Percentiles rank a stretch among this genome's conserved stretches.
Conservation (phyloP, 352 stramenopile species). For the Globisporangium perplexum region DNA sequence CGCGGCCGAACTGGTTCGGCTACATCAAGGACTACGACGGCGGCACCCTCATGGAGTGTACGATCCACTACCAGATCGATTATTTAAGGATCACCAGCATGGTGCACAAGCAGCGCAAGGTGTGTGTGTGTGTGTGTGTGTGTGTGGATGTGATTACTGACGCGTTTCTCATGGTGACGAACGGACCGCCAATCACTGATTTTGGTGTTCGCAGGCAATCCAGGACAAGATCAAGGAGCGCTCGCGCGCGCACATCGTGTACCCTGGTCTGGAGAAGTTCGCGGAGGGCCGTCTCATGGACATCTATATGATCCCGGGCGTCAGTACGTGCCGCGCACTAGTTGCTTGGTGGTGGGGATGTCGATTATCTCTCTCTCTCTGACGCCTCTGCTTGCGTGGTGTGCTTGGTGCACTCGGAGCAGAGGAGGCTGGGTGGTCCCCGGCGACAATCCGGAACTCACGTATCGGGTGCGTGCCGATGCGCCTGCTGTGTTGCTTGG, state of each 20-base stretch:
- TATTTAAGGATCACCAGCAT: conserved; percentile 96
- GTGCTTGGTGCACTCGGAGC: not conserved
- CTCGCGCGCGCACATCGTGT: conserved; percentile 66
- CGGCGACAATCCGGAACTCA: conserved; percentile 81
- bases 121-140: conserved; percentile 25
- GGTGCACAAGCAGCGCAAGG: conserved; percentile 92
- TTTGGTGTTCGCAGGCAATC: conserved; percentile 39
- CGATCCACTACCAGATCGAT: conserved; percentile 96
- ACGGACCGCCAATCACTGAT: not conserved
- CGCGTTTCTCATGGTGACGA: not conserved
- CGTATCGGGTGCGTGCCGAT: conserved; percentile 54
- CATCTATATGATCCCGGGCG: conserved; percentile 82
- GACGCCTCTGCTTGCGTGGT: not conserved
- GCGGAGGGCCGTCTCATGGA: conserved; percentile 79
- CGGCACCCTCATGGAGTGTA: conserved; percentile 99
- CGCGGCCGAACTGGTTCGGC: conserved; percentile 89
- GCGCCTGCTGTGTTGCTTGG: not conserved
- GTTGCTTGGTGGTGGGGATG: no score
- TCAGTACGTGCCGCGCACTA: conserved; percentile 63
- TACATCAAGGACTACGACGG: conserved; percentile 99
- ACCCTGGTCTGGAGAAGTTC: conserved; percentile 65
- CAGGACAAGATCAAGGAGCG: conserved; percentile 80
- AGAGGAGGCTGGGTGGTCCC: conserved; percentile 86
- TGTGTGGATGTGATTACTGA: not conserved
- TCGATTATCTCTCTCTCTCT: not conserved